A percentile compares a stretch with the other conserved stretches of the same genome.
phyloP scores from a whole-genome alignment of 1,139 yeast genomes.

The Suhomyces bokatorum region DNA sequence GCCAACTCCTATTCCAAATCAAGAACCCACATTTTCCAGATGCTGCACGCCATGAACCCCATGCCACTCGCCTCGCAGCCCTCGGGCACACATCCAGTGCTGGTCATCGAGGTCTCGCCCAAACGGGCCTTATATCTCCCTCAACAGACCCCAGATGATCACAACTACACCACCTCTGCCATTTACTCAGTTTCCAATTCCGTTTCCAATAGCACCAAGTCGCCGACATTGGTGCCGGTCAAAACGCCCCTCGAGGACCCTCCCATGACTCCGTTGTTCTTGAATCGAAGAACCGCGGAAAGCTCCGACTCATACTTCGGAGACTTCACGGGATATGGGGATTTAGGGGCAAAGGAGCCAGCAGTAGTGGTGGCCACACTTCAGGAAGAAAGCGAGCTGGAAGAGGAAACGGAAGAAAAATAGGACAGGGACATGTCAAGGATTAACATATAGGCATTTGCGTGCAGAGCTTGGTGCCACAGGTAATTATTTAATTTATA shows the following conservation, averaged over 20 bases:
- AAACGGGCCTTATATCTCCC: conserved; percentile 11
- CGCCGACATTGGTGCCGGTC: conserved; percentile 44
- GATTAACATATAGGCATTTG: not conserved
- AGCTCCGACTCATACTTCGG: conserved; percentile 18
- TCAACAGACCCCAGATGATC: conserved; percentile 10
- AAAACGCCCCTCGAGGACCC: conserved; percentile 47
- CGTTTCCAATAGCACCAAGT: conserved; percentile 27
- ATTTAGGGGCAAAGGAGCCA: conserved; percentile 2
- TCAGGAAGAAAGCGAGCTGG: conserved; percentile 15
- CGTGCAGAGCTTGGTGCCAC: not conserved
- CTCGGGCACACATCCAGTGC: not conserved
- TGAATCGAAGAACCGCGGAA: conserved; percentile 19
- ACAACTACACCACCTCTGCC: conserved; percentile 14
- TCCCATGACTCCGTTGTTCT: conserved; percentile 49
- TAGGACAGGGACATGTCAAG: not conserved
- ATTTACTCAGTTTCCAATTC: conserved; percentile 9
- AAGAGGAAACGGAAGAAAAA: conserved; percentile 7
- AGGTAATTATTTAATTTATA: not conserved
- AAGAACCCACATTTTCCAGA: conserved; percentile 19
- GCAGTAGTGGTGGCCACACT: conserved; percentile 7
- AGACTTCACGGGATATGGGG: conserved; percentile 1
- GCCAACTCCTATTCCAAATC: conserved; percentile 25
- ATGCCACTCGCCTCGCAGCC: not conserved
- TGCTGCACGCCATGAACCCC: conserved; percentile 10
- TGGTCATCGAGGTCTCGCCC: not conserved